Conservation (phyloP, 805 yeast species). For the Nakazawaea ernobii region DNA sequence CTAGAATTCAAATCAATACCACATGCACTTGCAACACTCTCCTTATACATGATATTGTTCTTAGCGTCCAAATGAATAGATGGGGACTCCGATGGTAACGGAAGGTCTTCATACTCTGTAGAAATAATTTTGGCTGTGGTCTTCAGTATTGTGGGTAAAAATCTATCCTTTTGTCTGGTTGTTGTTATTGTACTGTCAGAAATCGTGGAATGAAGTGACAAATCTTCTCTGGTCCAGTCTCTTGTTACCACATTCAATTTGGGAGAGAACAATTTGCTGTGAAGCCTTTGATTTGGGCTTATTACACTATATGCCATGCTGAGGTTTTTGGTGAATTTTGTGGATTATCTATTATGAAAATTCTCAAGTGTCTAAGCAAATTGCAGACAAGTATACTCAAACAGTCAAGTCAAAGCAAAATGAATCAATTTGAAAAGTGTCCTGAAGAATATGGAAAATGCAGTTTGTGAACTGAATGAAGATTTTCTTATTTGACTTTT, state of each 20-base stretch:
- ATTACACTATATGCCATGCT: conserved; percentile 5
- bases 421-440: neutral
- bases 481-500: neutral
- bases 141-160: conserved; percentile 9
- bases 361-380: too few species aligned
- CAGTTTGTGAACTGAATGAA: neutral
- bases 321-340: neutral
- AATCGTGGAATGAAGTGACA: neutral
- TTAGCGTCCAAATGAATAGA: conserved; percentile 50
- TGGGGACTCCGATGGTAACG: conserved; percentile 32
- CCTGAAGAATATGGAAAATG: neutral
- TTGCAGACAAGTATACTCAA: too few species aligned
- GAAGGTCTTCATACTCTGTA: conserved; percentile 5
- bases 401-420: too few species aligned
- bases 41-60: conserved; percentile 55
- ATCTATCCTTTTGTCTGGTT: conserved; percentile 7
- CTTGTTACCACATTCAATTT: conserved; percentile 28
- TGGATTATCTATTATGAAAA: too few species aligned
- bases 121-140: conserved; percentile 1
- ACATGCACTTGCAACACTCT: conserved; percentile 90
- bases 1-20: conserved; percentile 80
- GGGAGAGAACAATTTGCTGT: conserved; percentile 19
- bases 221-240: conserved; percentile 23
- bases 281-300: conserved; percentile 1
- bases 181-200: neutral